Base-by-base conservation (phyloP, 1,139 yeast species). In the Candida sanyaensis region DNA sequence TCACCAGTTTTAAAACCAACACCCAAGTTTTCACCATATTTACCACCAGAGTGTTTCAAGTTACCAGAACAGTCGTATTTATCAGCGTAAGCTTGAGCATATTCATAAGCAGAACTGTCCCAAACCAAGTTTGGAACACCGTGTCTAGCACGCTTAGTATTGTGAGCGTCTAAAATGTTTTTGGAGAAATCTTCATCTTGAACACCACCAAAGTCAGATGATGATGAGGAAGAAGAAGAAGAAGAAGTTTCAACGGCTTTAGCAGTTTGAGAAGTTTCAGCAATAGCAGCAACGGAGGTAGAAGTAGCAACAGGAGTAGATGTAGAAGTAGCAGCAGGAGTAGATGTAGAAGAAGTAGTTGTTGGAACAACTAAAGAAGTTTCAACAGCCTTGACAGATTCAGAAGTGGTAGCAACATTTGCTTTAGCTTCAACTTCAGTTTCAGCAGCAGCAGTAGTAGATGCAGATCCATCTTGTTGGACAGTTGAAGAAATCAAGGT, bases 21-120 rank as follows among this genome's bases (percentile, higher is more conserved):
- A 46, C 96, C 96, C 63, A 91, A 77, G 77, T 91, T 91, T 73
- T 91, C 97, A 63, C 97, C 97, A 71, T 80, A 86, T 45, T 75
- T 68, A 49, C 93, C 93, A 49, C 88, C 88, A 44, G 96, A 84
- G 73, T 91, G 97, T 33, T 71, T 68, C 65, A 90, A 80, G 11
- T 61, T 56, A 49, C 88, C 87, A 34, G 82, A 80, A 71, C 97
- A 90, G 64, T 80, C 80, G 68, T 84, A 88, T 46, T 70, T 61
- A 66, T 83, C 80, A 40, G 92, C 91, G 65, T 84, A 87, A 55
- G 70, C 65, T 68, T 83, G 84, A 43, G 97, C 96, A 60, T 81
- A 85, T 40, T 68, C 58, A 51, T 86, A 91, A 42, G 87, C 72
- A 12, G 70, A 74, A 37, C 69, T 61, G 55, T 83, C 79, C 97